phyloP scores from a whole-genome alignment of 176 grass and related monocot genomes.

The Zoysia japonica region DNA sequence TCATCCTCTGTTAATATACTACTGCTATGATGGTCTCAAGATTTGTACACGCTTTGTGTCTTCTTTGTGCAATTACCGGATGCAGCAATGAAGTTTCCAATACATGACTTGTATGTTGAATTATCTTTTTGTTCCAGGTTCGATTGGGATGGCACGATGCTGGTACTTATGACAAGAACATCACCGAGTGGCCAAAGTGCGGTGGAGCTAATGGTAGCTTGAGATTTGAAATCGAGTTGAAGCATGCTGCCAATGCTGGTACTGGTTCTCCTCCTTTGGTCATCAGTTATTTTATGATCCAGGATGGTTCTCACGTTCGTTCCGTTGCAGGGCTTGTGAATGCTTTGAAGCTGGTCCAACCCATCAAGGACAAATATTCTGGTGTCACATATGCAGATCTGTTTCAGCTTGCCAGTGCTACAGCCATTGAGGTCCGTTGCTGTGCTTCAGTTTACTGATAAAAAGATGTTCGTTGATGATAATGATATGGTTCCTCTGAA shows the following conservation, averaged over 20 bases:
- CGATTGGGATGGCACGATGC: constrained; percentile 87
- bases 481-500: not conserved
- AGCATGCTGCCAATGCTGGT: constrained; percentile 85
- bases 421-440: constrained; percentile 76
- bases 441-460: constrained; percentile 11
- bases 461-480: not conserved
- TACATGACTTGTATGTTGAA: constrained; percentile 22
- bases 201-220: constrained; percentile 90
- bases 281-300: constrained; percentile 7
- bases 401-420: constrained; percentile 93
- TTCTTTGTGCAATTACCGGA: not conserved
- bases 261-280: constrained; percentile 21
- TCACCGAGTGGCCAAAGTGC: constrained; percentile 68
- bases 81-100: not conserved
- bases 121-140: constrained; percentile 56
- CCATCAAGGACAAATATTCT: constrained; percentile 85
- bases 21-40: not conserved
- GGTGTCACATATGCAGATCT: constrained; percentile 79
- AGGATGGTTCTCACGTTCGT: not conserved
- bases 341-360: constrained; percentile 74
- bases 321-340: constrained; percentile 62
- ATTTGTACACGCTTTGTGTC: not conserved
- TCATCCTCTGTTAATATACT: not conserved
- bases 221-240: constrained; percentile 80
- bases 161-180: constrained; percentile 87